phyloP scores from a whole-genome alignment of 2,329 filamentous ascomycete genomes.

The Penicillium aurantiogriseum region DNA sequence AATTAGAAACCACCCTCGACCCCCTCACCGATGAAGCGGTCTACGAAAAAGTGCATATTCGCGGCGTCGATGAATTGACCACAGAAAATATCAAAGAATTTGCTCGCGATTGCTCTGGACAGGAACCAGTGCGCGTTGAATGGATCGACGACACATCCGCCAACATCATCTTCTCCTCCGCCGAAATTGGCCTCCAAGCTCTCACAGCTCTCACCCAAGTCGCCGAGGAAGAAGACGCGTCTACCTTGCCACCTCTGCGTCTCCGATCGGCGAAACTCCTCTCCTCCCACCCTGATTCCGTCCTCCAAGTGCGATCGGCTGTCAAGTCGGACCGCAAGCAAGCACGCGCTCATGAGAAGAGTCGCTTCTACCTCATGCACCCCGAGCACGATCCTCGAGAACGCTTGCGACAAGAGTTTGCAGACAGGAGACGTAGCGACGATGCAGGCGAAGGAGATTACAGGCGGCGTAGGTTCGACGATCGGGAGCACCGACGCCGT shows the following conservation, averaged over 20 bases:
- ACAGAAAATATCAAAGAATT: constrained; percentile 78
- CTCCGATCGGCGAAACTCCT: constrained; percentile 68
- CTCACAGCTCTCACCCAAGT: constrained; percentile 50
- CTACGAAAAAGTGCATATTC: constrained; percentile 72
- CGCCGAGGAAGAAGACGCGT: constrained; percentile 36
- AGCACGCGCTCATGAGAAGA: constrained; percentile 72
- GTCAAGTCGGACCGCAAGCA: constrained; percentile 76
- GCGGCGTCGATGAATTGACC: constrained; percentile 77
- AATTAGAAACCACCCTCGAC: constrained; percentile 26
- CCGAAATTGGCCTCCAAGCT: constrained; percentile 54
- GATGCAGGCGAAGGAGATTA: constrained; percentile 45
- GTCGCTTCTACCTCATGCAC: constrained; percentile 88
- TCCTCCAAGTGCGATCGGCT: constrained; percentile 71
- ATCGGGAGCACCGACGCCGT: constrained; percentile 52
- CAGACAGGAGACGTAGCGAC: constrained; percentile 45
- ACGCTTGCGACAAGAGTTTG: constrained; percentile 57
- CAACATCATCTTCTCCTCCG: constrained; percentile 72
- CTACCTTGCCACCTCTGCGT: constrained; percentile 60
- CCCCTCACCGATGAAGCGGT: constrained; percentile 35
- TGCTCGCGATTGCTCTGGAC: constrained; percentile 64
- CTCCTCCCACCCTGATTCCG: constrained; percentile 65
- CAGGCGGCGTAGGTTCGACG: constrained; percentile 58
- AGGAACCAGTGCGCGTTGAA: constrained; percentile 65
- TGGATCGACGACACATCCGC: constrained; percentile 95
- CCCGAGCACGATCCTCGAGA: constrained; percentile 84